phyloP scores from a whole-genome alignment of 352 stramenopile species.

The Globisporangium middletonii region DNA sequence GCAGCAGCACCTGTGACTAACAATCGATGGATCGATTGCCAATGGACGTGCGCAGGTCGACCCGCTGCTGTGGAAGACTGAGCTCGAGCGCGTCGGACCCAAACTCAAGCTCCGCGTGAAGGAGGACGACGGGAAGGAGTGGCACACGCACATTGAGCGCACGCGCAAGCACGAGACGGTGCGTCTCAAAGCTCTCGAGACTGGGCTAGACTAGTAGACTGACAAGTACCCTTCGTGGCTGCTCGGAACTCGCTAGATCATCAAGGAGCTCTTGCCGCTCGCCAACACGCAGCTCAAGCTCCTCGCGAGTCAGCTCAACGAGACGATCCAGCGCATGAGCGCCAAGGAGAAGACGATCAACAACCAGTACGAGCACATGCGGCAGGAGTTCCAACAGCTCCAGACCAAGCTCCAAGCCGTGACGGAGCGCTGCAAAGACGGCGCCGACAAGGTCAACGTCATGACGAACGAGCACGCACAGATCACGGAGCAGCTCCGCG shows the following conservation, averaged over 20 bases:
- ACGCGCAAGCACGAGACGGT: constrained; percentile 66
- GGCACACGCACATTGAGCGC: constrained; percentile 75
- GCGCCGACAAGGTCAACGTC: constrained; percentile 57
- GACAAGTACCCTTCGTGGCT: neutral
- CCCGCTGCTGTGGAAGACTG: constrained; percentile 76
- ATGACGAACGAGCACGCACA: constrained; percentile 74
- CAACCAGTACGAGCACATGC: constrained; percentile 70
- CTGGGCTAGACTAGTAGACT: neutral
- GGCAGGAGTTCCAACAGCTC: constrained; percentile 58
- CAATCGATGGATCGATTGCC: neutral
- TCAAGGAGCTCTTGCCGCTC: constrained; percentile 47
- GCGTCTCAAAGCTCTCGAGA: neutral
- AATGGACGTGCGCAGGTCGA: constrained; percentile 30
- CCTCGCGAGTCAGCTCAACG: constrained; percentile 44
- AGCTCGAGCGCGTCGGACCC: constrained; percentile 75
- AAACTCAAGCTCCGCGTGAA: constrained; percentile 59
- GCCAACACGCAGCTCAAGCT: constrained; percentile 58
- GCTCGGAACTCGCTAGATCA: constrained; percentile 16
- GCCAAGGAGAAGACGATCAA: constrained; percentile 78
- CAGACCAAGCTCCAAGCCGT: constrained; percentile 58
- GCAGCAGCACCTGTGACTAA: neutral
- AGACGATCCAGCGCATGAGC: constrained; percentile 56
- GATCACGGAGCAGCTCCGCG: constrained; percentile 68
- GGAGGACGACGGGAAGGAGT: constrained; percentile 66
- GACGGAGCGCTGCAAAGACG: constrained; percentile 60